Evolutionary conservation across 108 stramenopile genomes (phyloP), one percentile per base, ranked within the genome.

Genomic region (Bacterosira constricta): DNA sequence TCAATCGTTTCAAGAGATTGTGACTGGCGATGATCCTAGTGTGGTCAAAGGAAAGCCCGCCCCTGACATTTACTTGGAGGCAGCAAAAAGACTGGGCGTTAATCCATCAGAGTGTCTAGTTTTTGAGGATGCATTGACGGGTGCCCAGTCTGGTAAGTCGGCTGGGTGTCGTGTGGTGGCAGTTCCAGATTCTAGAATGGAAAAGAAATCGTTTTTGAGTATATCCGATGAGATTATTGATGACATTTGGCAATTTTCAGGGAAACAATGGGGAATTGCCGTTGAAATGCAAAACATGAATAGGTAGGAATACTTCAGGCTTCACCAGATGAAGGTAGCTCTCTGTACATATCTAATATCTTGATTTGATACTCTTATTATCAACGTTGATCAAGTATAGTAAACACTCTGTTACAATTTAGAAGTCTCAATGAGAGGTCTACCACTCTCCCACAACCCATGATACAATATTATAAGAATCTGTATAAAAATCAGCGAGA

Each of bases 31-130:
- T 68, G 86, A 94, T 65, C 71, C 77, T 34, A 75, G 74, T 21
- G 88, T 94, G 0, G 65, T 71, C 47, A 81, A 81, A 44, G 89
- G 90, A 15, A 94, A 94, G 69, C 93, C 93, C 27, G 87, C 87
- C 45, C 93, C 93, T n/a, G 93, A 94, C 69, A 88, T 88, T 7
- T 94, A 80, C 53, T 32, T 94, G 27, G 86, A 88, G 51, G 88
- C 90, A 9, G 90, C 90, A 2, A 80, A 73, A 45, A 66, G 79
- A 56, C 71, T 91, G 32, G 67, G 72, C 11, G 57, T 81, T 1
- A 76, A 87, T 79, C 93, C 93, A 1, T 61, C 59, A 9, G 81
- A 90, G 57, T 90, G 93, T 69, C 62, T 91, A 25, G 93, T 90
- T 6, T 87, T 94, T 76, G 93, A 94, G 65, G 93, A 94, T 82